Base-by-base conservation (phyloP, 1,139 yeast genomes). In the Nakaseomyces glabratus region DNA sequence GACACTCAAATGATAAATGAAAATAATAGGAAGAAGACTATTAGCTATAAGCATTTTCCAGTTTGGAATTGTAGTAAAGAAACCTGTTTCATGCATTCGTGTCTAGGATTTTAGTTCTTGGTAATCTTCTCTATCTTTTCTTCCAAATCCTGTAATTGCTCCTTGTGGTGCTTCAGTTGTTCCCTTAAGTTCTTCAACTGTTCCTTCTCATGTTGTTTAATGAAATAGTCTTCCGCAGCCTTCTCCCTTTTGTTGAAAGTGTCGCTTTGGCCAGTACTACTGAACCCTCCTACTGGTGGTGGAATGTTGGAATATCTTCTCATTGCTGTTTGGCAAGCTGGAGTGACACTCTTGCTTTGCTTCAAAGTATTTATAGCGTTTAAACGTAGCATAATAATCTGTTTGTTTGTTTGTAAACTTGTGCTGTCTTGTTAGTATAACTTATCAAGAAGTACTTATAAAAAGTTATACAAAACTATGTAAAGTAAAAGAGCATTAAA, bases 171-270 rank as follows among this genome's bases (percentile, higher is more conserved):
- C 55, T 68, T 63, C 48, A 71, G 56, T 48, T 69, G 65, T 54
- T 68, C 69, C 49, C 60, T 68, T 48, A 74, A 62, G 30, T 66
- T 65, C 44, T 65, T 68, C 48, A 77, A 62, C 60, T 71, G 72
- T 55, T 74, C 82, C 55, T 71, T 70, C 62, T 77, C 82, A 55
- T 69, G 71, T 52, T 73, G 71, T 53, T 60, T 69, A 54, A 76
- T 65, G 62, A 70, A 77, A 50, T 59, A 61, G 60, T 76, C 81
- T 62, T 77, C 85, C 49, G 69, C 71, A 41, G 82, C 82, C 63
- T 71, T 72, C 63, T 78, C 86, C 53, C 84, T 76, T 60, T 76
- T 71, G 49, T 66, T 62, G 60, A 74, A 74, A 38, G 75, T 64
- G 49, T 73, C 78, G 31, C 63, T 57, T 36, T 66, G 68, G 34